Evolutionary conservation across 2,329 filamentous ascomycete species (phyloP).

Genomic region (Tetracladium maxilliforme): DNA sequence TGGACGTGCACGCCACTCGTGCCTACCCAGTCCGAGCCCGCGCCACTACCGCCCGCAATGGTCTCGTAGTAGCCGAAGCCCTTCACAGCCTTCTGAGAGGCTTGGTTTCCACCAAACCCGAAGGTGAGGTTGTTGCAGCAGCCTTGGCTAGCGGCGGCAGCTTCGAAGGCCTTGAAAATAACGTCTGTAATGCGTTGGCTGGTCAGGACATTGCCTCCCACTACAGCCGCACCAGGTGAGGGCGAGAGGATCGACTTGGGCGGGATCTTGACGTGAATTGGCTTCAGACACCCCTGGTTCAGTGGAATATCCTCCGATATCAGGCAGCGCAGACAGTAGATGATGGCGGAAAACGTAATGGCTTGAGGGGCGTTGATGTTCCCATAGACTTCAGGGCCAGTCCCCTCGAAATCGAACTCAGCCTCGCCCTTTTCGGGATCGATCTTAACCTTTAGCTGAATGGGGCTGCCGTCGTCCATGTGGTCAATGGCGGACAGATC

Average conservation of each 20-base stretch:
- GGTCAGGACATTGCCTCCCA: slow-evolving; percentile 72
- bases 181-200: slow-evolving; percentile 72
- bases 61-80: slow-evolving; percentile 85
- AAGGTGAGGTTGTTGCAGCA: slow-evolving; percentile 80
- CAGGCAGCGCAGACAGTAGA: slow-evolving; percentile 70
- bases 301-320: slow-evolving; percentile 73
- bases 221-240: slow-evolving; percentile 63
- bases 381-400: slow-evolving; percentile 64
- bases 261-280: slow-evolving; percentile 62
- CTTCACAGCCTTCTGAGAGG: slow-evolving; percentile 41
- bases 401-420: slow-evolving; percentile 65
- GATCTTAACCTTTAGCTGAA: slow-evolving; percentile 61
- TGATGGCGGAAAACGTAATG: slow-evolving; percentile 72
- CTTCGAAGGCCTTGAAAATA: slow-evolving; percentile 65
- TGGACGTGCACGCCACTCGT: slow-evolving; percentile 67
- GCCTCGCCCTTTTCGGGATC: slow-evolving; percentile 61
- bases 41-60: slow-evolving; percentile 64
- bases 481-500: slow-evolving; percentile 65
- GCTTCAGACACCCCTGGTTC: slow-evolving; percentile 72
- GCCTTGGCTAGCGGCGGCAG: slow-evolving; percentile 66
- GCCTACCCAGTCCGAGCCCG: slow-evolving; percentile 58
- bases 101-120: slow-evolving; percentile 57
- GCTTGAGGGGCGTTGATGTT: slow-evolving; percentile 74
- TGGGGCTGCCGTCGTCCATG: slow-evolving; percentile 78
- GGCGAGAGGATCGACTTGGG: slow-evolving; percentile 60